These are phyloP conservation scores for Otatea glauca DNA, from an alignment of 176 grass and related monocot species.

Conservation along the genomic window DNA sequence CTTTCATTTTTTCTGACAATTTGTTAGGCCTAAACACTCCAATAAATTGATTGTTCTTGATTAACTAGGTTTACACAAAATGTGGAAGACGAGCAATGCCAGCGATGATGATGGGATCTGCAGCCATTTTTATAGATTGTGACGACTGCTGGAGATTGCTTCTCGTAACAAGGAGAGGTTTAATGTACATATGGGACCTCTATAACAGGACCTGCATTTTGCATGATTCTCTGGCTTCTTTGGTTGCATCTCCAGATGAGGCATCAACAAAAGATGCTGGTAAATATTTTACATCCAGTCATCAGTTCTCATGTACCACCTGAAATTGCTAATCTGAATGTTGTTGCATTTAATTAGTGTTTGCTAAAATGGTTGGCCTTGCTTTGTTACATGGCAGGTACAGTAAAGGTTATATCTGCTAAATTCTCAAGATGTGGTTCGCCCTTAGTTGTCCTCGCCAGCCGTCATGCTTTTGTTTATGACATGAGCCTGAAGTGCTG, in stretches of 20 bases:
- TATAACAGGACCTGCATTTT: conserved; percentile 75
- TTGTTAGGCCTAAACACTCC: not conserved
- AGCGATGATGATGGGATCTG: conserved; percentile 87
- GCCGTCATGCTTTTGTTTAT: conserved; percentile 83
- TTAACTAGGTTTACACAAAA: conserved; percentile 88
- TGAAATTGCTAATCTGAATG: conserved; percentile 17
- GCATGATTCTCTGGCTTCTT: conserved; percentile 74
- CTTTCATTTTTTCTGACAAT: conserved; percentile 34
- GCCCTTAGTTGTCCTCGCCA: conserved; percentile 83
- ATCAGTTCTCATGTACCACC: conserved; percentile 24
- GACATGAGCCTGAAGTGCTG: conserved; percentile 86
- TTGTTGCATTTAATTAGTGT: conserved; percentile 22
- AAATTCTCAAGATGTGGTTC: conserved; percentile 91
- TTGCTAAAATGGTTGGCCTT: conserved; percentile 18
- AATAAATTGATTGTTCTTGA: conserved; percentile 6
- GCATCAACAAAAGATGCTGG: conserved; percentile 71
- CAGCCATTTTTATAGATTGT: conserved; percentile 88
- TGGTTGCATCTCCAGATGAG: conserved; percentile 66
- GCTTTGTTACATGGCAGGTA: conserved; percentile 58
- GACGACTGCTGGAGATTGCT: conserved; percentile 82
- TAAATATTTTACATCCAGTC: conserved; percentile 45
- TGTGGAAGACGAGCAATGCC: conserved; percentile 87
- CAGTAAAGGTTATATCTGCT: conserved; percentile 86
- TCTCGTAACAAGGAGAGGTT: conserved; percentile 83
- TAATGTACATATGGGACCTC: conserved; percentile 91